Evolutionary conservation across 2,329 filamentous ascomycete genomes (phyloP).

Genomic region (Trichoderma gracile): DNA sequence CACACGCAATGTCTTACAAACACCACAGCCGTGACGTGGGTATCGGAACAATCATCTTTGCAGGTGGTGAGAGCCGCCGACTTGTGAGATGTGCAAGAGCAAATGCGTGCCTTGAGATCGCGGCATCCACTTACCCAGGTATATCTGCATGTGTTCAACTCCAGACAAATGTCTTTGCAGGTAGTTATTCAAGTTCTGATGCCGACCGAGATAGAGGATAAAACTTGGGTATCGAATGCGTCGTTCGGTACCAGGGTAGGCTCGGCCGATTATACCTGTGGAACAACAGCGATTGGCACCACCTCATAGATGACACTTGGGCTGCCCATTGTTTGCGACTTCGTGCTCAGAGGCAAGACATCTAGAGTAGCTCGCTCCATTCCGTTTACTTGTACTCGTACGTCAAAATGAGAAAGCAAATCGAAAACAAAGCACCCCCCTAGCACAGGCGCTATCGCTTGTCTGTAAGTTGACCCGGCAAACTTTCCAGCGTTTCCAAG

Average conservation of each 20-base stretch:
- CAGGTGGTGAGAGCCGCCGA: neutral
- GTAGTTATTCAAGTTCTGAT: too few relatives aligned
- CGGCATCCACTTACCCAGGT: neutral
- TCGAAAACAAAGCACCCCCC: constrained; percentile 8
- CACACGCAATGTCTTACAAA: neutral
- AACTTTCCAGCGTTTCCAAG: constrained; percentile 1
- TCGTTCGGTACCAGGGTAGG: too few relatives aligned
- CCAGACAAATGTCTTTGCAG: too few relatives aligned
- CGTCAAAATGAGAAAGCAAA: neutral
- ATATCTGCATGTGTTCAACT: too few relatives aligned
- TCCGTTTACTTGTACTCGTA: neutral
- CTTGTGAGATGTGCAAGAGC: neutral
- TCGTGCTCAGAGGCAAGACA: too few relatives aligned
- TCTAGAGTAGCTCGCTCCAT: neutral
- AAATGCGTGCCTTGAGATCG: neutral
- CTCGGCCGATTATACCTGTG: too few relatives aligned
- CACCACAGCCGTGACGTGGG: neutral
- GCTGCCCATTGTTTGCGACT: too few relatives aligned
- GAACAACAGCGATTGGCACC: too few relatives aligned
- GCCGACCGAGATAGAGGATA: too few relatives aligned
- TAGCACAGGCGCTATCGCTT: constrained; percentile 8
- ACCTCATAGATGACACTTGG: too few relatives aligned
- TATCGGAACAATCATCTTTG: neutral
- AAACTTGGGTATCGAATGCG: too few relatives aligned
- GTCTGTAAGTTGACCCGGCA: neutral